Percentiles rank a stretch among this genome's conserved stretches.
Conservation (phyloP, 2,329 filamentous ascomycete species). For the Paraconiothyrium sp. region DNA sequence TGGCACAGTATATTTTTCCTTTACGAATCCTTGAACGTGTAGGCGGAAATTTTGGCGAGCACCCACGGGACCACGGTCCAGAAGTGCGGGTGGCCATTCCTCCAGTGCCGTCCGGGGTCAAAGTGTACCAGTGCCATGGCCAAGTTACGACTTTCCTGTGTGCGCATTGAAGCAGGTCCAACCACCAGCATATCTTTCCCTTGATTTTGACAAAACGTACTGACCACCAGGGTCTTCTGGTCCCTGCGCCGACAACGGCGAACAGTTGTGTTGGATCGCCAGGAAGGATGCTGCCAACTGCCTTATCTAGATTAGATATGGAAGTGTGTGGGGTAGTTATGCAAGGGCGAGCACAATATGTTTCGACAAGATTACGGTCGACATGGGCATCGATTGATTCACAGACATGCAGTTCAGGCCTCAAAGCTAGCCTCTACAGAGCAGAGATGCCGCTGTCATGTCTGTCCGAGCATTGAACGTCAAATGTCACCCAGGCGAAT, state of each 20-base stretch:
- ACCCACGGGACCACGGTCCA: constrained; percentile 20
- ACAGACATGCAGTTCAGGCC: constrained; percentile 1
- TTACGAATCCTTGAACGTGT: constrained; percentile 2
- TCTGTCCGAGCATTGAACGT: constrained; percentile 6
- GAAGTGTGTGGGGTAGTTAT: constrained; percentile 27
- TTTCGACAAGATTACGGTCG: constrained; percentile 12
- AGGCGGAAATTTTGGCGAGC: constrained; percentile 5
- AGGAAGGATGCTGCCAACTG: constrained; percentile 33
- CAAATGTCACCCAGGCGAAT: constrained; percentile 19
- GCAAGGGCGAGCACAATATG: constrained; percentile 13
- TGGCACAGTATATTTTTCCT: constrained; percentile 1
- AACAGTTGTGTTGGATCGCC: constrained; percentile 34
- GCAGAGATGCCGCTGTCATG: constrained; percentile 25
- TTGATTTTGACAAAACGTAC: neutral
- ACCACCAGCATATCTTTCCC: constrained; percentile 30
- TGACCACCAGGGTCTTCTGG: constrained; percentile 21
- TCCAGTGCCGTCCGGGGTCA: constrained; percentile 11
- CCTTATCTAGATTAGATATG: constrained; percentile 34
- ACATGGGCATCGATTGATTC: constrained; percentile 20
- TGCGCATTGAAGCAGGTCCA: constrained; percentile 15
- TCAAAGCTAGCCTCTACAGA: constrained; percentile 14
- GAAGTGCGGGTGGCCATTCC: constrained; percentile 18
- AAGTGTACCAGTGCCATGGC: constrained; percentile 34
- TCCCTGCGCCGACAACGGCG: constrained; percentile 29
- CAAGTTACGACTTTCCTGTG: constrained; percentile 29